These are phyloP conservation scores for Hypoxylon rickii DNA, from an alignment of 495 filamentous ascomycete genomes.

Conservation along the genomic window DNA sequence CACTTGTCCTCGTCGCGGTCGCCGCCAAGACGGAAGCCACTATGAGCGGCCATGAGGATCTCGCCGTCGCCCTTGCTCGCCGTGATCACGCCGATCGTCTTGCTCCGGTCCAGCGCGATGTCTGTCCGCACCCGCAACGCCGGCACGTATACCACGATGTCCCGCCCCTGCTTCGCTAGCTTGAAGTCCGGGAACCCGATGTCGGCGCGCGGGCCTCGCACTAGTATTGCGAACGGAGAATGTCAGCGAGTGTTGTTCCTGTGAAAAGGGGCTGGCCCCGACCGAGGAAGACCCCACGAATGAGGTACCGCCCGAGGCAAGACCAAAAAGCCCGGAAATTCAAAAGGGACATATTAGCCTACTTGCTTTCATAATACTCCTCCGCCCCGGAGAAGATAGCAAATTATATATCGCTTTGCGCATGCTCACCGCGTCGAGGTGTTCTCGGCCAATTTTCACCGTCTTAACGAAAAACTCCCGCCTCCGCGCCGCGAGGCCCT, in stretches of 20 bases:
- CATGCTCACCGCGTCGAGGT: constrained; percentile 2
- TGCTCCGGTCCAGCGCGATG: constrained; percentile 20
- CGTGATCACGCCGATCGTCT: constrained; percentile 32
- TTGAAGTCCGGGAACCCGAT: constrained; percentile 24
- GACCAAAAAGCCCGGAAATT: not conserved
- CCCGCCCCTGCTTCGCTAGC: constrained; percentile 22
- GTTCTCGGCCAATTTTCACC: constrained; percentile 11
- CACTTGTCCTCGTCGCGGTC: constrained; percentile 12
- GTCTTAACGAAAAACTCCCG: constrained; percentile 12
- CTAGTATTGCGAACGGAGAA: too few relatives aligned
- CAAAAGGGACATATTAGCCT: too few relatives aligned
- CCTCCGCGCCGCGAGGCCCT: constrained; percentile 17
- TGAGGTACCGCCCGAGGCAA: too few relatives aligned
- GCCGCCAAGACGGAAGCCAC: constrained; percentile 17
- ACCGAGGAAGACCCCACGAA: too few relatives aligned
- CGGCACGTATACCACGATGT: constrained; percentile 28
- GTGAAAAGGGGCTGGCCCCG: not conserved
- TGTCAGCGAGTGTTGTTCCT: too few relatives aligned
- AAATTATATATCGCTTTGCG: constrained; percentile 16
- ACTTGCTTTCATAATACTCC: constrained; percentile 19
- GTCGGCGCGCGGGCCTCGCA: constrained; percentile 19
- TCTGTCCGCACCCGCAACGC: constrained; percentile 22
- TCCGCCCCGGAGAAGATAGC: constrained; percentile 13
- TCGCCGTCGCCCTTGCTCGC: constrained; percentile 11
- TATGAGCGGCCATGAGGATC: constrained; percentile 26